Percentiles rank a stretch among this genome's conserved stretches.
phyloP scores from a whole-genome alignment of 2,329 filamentous ascomycete genomes.

The Ilyonectria destructans region DNA sequence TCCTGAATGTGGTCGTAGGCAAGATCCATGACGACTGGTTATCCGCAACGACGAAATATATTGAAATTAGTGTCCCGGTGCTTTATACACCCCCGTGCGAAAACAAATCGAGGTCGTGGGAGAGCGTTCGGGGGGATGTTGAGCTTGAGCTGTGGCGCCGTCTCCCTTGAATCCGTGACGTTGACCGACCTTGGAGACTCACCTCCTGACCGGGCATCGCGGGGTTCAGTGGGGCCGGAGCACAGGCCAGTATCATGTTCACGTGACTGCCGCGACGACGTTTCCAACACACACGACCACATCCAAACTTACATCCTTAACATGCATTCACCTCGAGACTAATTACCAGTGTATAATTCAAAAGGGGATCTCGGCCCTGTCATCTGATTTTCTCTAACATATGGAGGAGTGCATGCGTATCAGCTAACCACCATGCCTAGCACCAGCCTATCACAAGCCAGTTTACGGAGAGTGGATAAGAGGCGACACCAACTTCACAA shows the following conservation, averaged over 20 bases:
- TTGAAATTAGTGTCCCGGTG: neutral
- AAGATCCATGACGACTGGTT: slow-evolving; percentile 81
- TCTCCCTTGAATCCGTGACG: slow-evolving; percentile 34
- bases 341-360: neutral
- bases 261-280: slow-evolving; percentile 37
- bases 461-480: neutral
- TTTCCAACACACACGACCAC: neutral
- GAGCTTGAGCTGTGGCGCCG: slow-evolving; percentile 36
- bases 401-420: too few species aligned
- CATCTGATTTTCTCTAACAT: neutral
- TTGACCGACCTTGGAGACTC: slow-evolving; percentile 33
- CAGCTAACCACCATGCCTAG: too few species aligned
- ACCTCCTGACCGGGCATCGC: slow-evolving; percentile 45
- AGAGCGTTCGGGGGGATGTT: slow-evolving; percentile 26
- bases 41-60: neutral
- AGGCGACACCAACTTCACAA: neutral
- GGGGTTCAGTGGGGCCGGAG: slow-evolving; percentile 40
- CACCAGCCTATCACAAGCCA: too few species aligned
- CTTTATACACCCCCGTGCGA: slow-evolving; percentile 7
- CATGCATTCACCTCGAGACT: neutral
- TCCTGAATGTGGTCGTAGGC: slow-evolving; percentile 98
- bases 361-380: neutral
- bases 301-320: neutral
- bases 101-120: neutral
- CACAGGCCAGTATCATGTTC: slow-evolving; percentile 38